Percentiles rank a stretch among this genome's conserved stretches.
These are phyloP conservation scores for Trichophyton verrucosum DNA, from an alignment of 2,329 filamentous ascomycete species.

Conservation along the genomic window DNA sequence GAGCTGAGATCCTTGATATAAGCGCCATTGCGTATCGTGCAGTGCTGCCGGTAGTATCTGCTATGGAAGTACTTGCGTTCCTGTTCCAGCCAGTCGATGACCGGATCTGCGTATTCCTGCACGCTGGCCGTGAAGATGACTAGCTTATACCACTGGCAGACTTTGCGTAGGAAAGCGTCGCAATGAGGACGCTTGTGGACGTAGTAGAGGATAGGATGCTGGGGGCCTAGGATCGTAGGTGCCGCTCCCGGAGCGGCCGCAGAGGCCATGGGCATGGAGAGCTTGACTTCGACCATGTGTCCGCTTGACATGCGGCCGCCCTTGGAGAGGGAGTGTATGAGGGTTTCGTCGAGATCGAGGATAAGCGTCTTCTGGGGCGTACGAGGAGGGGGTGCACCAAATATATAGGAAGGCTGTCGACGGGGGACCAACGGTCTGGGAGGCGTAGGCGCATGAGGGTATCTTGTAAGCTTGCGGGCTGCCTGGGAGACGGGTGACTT, in stretches of 20 bases:
- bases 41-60: slow-evolving; percentile 92
- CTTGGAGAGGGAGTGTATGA: slow-evolving; percentile 97
- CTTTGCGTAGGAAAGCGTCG: slow-evolving; percentile 87
- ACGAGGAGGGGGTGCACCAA: slow-evolving; percentile 27
- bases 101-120: slow-evolving; percentile 95
- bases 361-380: slow-evolving; percentile 83
- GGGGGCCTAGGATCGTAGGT: slow-evolving; percentile 51
- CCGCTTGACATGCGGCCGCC: slow-evolving; percentile 90
- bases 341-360: slow-evolving; percentile 87
- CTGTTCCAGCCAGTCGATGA: slow-evolving; percentile 96
- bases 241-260: slow-evolving; percentile 43
- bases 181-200: slow-evolving; percentile 96
- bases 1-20: slow-evolving; percentile 97
- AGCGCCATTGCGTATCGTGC: slow-evolving; percentile 85
- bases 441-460: slow-evolving; percentile 78
- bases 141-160: slow-evolving; percentile 96
- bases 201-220: slow-evolving; percentile 96
- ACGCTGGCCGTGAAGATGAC: slow-evolving; percentile 95
- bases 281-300: slow-evolving; percentile 96
- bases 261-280: slow-evolving; percentile 37
- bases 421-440: slow-evolving; percentile 81
- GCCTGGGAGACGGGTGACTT: slow-evolving; percentile 88
- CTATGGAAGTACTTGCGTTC: slow-evolving; percentile 94
- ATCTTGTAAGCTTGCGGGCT: slow-evolving; percentile 61
- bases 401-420: slow-evolving; percentile 76